These are phyloP conservation scores for Salix koriyanagi DNA, from an alignment of 345 rosid genomes.

Conservation along the genomic window DNA sequence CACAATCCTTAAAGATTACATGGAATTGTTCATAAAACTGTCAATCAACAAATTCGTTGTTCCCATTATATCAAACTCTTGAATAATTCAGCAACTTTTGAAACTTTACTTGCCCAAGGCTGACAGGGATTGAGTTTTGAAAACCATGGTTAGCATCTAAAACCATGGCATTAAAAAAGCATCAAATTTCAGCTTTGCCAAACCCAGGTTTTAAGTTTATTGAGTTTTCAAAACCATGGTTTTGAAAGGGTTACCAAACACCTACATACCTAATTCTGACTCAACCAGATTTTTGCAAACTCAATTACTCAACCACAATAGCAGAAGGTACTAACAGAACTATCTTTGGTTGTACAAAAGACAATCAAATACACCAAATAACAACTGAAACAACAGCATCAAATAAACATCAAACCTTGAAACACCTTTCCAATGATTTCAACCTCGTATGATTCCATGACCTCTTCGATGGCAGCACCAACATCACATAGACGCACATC, in stretches of 20 bases:
- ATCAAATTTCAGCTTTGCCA: neutral
- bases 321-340: too few relatives aligned
- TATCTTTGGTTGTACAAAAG: too few relatives aligned
- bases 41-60: neutral
- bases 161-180: too few relatives aligned
- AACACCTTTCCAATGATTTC: conserved; percentile 32
- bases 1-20: neutral
- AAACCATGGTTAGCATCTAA: neutral
- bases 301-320: conserved; percentile 4
- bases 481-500: conserved; percentile 96
- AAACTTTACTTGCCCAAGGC: too few relatives aligned
- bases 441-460: conserved; percentile 96
- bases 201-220: neutral
- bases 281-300: neutral
- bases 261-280: neutral
- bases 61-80: neutral
- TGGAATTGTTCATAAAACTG: neutral
- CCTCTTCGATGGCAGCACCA: conserved; percentile 99
- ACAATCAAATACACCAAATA: too few relatives aligned
- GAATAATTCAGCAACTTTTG: too few relatives aligned
- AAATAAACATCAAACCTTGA: too few relatives aligned
- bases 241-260: neutral
- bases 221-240: too few relatives aligned
- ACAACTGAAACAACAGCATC: too few relatives aligned
- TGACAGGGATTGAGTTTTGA: too few relatives aligned